Evolutionary conservation across 169 alveolate species (phyloP), one percentile per base, ranked within the genome.

Genomic region (Eimeria zaria): DNA sequence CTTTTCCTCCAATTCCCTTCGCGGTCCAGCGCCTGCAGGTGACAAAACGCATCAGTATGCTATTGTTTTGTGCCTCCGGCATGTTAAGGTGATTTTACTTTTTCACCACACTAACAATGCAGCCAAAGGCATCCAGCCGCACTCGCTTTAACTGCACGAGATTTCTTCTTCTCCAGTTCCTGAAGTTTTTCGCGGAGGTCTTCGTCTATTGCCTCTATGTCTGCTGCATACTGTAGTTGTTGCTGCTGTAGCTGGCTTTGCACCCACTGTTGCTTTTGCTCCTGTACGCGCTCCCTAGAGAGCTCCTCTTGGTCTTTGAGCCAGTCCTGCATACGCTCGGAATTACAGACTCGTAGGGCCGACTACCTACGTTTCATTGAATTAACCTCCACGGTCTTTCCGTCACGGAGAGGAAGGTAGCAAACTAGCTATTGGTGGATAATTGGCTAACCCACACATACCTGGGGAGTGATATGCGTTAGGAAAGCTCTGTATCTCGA

Each of bases 401-500:
- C 53, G 27, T 18, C 53, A 39, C 55, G 51, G 55, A 39, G 83
- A 39, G 55, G 18, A 39, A 3, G 33, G 83, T 30, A 3, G 51
- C 36, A 39, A 73, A 39, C 30, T 39, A 41, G 33, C 83, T 16
- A 5, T 39, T 30, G 83, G 33, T 18, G 11, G 53, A 33, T 7
- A 73, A 36, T 20, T 20, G n/a, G 16, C n/a, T 39, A 53, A 16
- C 83, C 55, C 53, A 16, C 18, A 94, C 98, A 64, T 76, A 92
- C 98, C 44, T 64, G 94, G 0, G 98, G 98, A 71, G 98, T 97
- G 48, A 97, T 95, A 51, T 95, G 94, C 48, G 93, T 97, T 44
- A 97, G 95, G 83, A 97, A 97, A 71, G 62, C 30, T n/a, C 67
- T 39, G 64, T 48, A 84, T 89, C 96, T 97, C 67, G 91, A 51